These are phyloP conservation scores for Tritrichomonas musculus DNA, from an alignment of 208 protist species.

Conservation along the genomic window DNA sequence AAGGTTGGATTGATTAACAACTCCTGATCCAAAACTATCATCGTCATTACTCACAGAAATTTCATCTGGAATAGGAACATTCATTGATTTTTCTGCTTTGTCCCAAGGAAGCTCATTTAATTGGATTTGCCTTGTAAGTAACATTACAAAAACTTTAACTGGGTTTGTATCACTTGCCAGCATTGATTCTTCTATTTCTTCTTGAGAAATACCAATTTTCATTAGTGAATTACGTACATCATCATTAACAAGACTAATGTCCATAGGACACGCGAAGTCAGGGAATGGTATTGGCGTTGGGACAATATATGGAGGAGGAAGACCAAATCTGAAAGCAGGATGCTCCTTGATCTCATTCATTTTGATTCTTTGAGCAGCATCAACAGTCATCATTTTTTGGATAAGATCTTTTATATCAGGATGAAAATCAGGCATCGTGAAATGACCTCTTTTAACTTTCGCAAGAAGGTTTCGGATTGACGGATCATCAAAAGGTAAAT, in stretches of 20 bases:
- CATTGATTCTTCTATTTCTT: background rate
- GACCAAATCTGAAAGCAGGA: background rate
- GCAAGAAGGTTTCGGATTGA: background rate
- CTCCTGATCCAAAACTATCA: no score
- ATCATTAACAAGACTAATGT: background rate
- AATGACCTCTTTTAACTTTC: background rate
- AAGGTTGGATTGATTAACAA: background rate
- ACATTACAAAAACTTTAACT: background rate
- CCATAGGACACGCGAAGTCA: background rate
- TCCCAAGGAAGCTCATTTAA: background rate
- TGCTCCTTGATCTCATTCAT: background rate
- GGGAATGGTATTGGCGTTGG: background rate
- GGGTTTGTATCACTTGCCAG: background rate
- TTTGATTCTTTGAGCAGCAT: background rate
- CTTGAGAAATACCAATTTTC: background rate
- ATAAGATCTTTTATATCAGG: background rate
- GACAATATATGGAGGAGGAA: background rate
- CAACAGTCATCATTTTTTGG: background rate
- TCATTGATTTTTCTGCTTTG: background rate
- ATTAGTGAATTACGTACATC: background rate
- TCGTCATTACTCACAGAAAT: background rate
- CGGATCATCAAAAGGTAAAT: conserved; percentile 24
- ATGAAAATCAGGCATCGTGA: background rate
- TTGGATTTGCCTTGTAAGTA: background rate
- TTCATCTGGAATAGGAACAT: background rate